Evolutionary conservation across 495 filamentous ascomycete species (phyloP), one percentile per base, ranked within the genome.

Genomic region (Extremus antarcticus): DNA sequence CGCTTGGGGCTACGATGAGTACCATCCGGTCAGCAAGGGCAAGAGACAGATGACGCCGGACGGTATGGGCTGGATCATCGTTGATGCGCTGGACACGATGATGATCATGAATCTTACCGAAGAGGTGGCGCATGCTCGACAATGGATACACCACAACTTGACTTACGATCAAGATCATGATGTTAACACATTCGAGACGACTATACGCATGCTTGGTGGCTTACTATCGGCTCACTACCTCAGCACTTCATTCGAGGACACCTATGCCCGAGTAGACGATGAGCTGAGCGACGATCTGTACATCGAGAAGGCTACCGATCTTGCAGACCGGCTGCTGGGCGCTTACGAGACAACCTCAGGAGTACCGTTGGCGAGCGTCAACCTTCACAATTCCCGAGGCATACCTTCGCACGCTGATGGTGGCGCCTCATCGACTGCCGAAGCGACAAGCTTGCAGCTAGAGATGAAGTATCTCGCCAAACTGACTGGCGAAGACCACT

Each of bases 401-500:
- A 71, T 94, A 19, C 74, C 76, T 3, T 90, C 90, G 2, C 90
- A 96, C 60, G 78, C 76, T 32, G 88, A 96, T 65, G 78, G 76
- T n/a, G 92, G 94, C 4, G 88, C 94, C 3, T 92, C 90, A 0
- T 94, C 90, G 1, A 96, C 90, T 0, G 87, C 92, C 9, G 94
- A 97, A 72, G 87, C 94, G 0, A 86, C 90, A 1, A 90, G 86
- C 2, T 66, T 97, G 43, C 92, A 99, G 71, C 78, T 99, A 13
- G 92, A 99, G 70, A 86, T 96, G 76, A 99, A 99, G 64, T 99
- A 99, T 64, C 77, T 99, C 19, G 86, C 92, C 45, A 94, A 94
- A 65, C 73, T 99, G 54, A 97, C 90, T 0, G 94, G 92, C 17
- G 92, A 99, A 69, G 81, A 82, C 15, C 76, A 86, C 52, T 96